phyloP scores from a whole-genome alignment of 495 filamentous ascomycete species.

The Cryomyces minteri region DNA sequence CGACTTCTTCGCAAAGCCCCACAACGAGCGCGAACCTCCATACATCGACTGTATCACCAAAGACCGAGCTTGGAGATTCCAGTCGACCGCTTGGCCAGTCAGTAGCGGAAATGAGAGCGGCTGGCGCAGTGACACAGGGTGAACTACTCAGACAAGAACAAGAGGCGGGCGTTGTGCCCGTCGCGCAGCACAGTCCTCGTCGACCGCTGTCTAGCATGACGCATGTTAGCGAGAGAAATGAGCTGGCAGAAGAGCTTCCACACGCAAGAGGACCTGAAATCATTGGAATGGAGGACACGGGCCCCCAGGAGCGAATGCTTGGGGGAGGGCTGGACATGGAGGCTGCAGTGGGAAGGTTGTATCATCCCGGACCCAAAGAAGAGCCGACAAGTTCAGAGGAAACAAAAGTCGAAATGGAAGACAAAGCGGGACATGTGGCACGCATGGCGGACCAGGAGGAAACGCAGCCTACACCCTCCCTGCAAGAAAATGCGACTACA shows the following conservation, averaged over 20 bases:
- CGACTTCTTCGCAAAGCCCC: neutral
- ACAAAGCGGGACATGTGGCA: neutral
- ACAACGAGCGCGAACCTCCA: neutral
- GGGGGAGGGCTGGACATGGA: constrained; percentile 19
- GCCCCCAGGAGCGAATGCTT: constrained; percentile 36
- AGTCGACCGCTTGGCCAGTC: no score
- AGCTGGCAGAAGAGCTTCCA: constrained; percentile 41
- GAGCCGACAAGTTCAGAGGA: neutral
- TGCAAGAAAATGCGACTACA: no score
- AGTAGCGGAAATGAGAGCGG: constrained; percentile 12
- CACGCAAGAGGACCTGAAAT: constrained; percentile 68
- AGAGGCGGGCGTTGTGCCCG: constrained; percentile 45
- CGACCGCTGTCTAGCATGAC: constrained; percentile 3
- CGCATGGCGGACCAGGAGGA: neutral
- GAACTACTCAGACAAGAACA: constrained; percentile 67
- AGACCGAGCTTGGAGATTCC: constrained; percentile 9
- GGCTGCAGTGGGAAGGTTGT: constrained; percentile 17
- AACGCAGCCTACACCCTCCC: neutral
- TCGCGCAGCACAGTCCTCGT: constrained; percentile 21
- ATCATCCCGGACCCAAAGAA: neutral
- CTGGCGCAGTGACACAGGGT: constrained; percentile 50
- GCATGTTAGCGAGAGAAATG: constrained; percentile 13
- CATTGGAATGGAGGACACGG: constrained; percentile 74
- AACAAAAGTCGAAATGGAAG: neutral
- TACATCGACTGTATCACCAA: constrained; percentile 22